Conservation (phyloP, 768 basidiomycete genomes). For the Dioszegia crocea region DNA sequence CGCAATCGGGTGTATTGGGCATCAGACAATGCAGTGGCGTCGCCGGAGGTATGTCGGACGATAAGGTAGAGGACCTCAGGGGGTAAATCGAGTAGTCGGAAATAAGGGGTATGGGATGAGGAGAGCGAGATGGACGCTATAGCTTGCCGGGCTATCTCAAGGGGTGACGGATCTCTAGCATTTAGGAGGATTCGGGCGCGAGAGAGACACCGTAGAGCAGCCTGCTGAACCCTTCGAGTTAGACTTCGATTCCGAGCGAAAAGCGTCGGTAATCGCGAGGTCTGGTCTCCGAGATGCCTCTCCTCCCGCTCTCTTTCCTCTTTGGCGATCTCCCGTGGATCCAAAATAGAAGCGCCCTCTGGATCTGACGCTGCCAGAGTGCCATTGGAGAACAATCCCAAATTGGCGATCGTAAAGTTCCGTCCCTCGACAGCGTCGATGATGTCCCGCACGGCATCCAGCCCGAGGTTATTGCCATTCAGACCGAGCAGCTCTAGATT, state of each 20-base stretch:
- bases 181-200: conserved; percentile 31
- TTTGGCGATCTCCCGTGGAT: neutral
- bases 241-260: conserved; percentile 27
- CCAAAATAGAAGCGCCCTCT: neutral
- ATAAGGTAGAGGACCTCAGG: conserved; percentile 33
- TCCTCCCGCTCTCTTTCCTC: conserved; percentile 9
- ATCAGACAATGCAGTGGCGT: conserved; percentile 30
- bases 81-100: conserved; percentile 33
- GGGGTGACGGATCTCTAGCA: conserved; percentile 9
- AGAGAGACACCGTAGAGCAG: conserved; percentile 16
- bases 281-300: conserved; percentile 16
- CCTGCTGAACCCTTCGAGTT: conserved; percentile 21
- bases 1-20: conserved; percentile 23
- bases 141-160: conserved; percentile 20
- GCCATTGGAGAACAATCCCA: conserved; percentile 31
- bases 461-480: conserved; percentile 36
- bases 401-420: conserved; percentile 24
- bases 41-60: conserved; percentile 22
- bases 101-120: conserved; percentile 2
- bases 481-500: conserved; percentile 30
- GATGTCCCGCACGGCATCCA: conserved; percentile 17
- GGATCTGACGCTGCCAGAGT: too few relatives aligned
- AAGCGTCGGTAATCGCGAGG: conserved; percentile 19
- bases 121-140: conserved; percentile 6
- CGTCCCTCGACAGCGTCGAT: conserved; percentile 25